Conservation (phyloP, 192 early-diverging fungal genomes). For the Pecoramyces ruminantium region DNA sequence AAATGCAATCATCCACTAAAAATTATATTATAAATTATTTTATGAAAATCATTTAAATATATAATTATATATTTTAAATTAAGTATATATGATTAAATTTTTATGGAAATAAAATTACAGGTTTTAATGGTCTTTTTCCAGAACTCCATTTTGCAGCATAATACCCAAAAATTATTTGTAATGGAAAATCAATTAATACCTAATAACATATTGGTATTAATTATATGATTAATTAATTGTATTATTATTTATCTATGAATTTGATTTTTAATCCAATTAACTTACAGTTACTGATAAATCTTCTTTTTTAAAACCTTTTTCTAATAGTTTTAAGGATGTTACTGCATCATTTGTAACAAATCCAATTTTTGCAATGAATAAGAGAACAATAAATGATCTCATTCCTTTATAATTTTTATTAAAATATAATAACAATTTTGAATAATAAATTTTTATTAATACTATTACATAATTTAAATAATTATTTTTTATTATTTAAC, state of each 20-base stretch:
- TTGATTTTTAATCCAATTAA: too few species aligned
- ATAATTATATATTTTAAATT: too few species aligned
- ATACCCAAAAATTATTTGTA: constrained; percentile 93
- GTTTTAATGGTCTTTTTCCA: constrained; percentile 63
- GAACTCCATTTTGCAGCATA: constrained; percentile 92
- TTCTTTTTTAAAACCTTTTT: constrained; percentile 87
- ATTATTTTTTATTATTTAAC: too few species aligned
- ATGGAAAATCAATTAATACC: constrained; percentile 85
- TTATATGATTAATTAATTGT: too few species aligned
- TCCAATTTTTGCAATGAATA: constrained; percentile 79
- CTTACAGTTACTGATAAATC: constrained; percentile 69
- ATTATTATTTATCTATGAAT: too few species aligned
- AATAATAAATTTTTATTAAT: too few species aligned
- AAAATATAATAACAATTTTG: too few species aligned
- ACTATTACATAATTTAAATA: too few species aligned
- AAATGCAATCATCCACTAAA: constrained; percentile 76
- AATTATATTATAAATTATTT: too few species aligned
- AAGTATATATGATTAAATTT: not conserved
- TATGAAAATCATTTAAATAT: too few species aligned
- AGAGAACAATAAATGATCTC: constrained; percentile 59
- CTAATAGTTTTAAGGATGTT: constrained; percentile 82
- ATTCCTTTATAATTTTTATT: too few species aligned
- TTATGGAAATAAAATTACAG: constrained; percentile 20
- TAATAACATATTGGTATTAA: not conserved
- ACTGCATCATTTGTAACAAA: constrained; percentile 93